Base-by-base conservation (phyloP, 306 rosid species). In the Corylus avellana region DNA sequence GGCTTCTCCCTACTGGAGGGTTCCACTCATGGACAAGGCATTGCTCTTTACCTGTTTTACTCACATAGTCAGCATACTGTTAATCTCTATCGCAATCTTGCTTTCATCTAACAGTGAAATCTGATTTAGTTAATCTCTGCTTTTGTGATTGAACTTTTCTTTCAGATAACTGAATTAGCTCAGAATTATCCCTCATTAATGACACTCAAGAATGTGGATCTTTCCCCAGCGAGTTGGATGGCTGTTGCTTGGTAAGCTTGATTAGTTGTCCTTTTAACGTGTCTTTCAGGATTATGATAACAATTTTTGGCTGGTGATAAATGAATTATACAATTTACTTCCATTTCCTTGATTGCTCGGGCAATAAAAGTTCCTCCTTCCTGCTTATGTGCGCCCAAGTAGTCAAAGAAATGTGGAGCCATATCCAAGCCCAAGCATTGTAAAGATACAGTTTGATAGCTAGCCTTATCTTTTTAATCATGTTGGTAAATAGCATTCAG, bases 201-300 rank as follows among this genome's bases (percentile, higher is more conserved):
- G 87, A 88, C 92, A 0, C 84, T 93, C 75, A 91, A 87, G 83
- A 91, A 96, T 29, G 89, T 93, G 12, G 96, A 91, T 82, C 88
- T 93, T 87, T 91, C 91, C 8, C 97, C 97, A 1, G 97, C 97
- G 7, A 93, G 94, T 79, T 93, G 97, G 97, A 93, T 93, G 92
- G 92, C 96, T 14, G 89, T 93, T 84, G 89, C 96, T n/a, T 93
- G 96, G 97, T 91, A 86, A 89, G 87, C 74, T 67, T 78, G 67
- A 9, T 58, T 72, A 32, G n/a, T 77, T 80, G 35, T 69, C 77
- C 77, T 70, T 82, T 13, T 77, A 59, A 68, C 44, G 12, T 57
- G 55, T 48, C 55, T 78, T 72, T 7, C 71, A 51, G 42, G 46
- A 44, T 25, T 12, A 64, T 3, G 22, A 2, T 70, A 12, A 75